Evolutionary conservation across 306 rosid genomes (phyloP), one percentile per base, ranked within the genome.

Genomic region (Ammopiptanthus mongolicus): DNA sequence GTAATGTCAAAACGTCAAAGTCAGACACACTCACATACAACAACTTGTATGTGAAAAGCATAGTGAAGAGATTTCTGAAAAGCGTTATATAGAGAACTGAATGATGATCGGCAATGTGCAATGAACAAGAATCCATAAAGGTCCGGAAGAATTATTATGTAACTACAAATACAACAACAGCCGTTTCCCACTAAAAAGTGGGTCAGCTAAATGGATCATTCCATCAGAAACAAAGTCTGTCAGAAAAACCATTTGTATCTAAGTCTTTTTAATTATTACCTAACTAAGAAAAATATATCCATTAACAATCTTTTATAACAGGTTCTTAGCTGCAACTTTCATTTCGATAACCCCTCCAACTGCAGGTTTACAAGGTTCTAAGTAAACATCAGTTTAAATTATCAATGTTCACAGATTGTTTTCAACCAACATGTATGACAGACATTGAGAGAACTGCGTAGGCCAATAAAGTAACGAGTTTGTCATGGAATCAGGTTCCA

Each of bases 401-500:
- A 51, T 50, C 55, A 71, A 41, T 65, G 64, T 48, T 75, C 81
- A 75, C 41, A 31, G 18, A 21, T 15, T 37, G 58, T 53, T 41
- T 52, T 65, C 75, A 37, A 71, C 63, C 73, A 65, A 66, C 59
- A 58, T 17, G 18, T 29, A 37, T 14, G 21, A 68, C 64, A 64
- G 7, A 33, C 36, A 33, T 65, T 41, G 72, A 36, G 62, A 53
- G 63, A 65, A 47, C 73, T 23, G 47, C 48, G 65, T 42, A 15
- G 70, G 62, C 51, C 55, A 1, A 59, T 22, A 18, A 69, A 33
- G 56, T 47, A 57, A 47, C 39, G 36, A 28, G 76, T 71, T 25
- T 58, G 48, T 34, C 23, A 81, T 3, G 13, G 42, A 29, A 78
- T 65, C 66, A 56, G 52, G 29, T 59, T 65, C 78, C 53, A 56